A percentile compares a stretch with the other conserved stretches of the same genome.
phyloP scores from a whole-genome alignment of 768 basidiomycete species.

The Auriscalpium vulgare region DNA sequence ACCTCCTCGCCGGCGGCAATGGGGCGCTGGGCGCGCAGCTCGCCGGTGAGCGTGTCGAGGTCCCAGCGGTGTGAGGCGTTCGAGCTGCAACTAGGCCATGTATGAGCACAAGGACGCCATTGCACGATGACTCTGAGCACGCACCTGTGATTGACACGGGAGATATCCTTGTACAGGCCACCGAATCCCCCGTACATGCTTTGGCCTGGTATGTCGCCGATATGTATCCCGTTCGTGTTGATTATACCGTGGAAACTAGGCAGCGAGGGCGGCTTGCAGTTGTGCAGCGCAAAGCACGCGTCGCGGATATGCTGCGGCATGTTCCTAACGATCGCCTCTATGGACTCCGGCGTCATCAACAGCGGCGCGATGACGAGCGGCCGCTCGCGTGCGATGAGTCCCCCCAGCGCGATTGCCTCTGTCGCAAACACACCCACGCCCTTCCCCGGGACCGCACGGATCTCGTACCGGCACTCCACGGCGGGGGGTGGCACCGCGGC shows the following conservation, averaged over 20 bases:
- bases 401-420: slow-evolving; percentile 21
- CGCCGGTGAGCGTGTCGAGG: slow-evolving; percentile 21
- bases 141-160: slow-evolving; percentile 19
- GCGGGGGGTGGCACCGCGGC: no score
- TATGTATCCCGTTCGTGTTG: neutral
- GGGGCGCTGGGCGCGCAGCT: slow-evolving; percentile 21
- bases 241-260: slow-evolving; percentile 5
- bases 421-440: slow-evolving; percentile 29
- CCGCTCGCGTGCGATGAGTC: slow-evolving; percentile 30
- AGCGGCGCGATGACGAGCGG: slow-evolving; percentile 26
- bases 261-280: neutral
- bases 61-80: slow-evolving; percentile 18
- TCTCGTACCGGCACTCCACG: neutral
- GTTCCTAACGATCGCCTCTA: neutral
- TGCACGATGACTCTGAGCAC: neutral
- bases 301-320: neutral
- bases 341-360: slow-evolving; percentile 1
- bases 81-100: slow-evolving; percentile 14
- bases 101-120: slow-evolving; percentile 12
- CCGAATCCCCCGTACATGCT: no score
- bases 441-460: slow-evolving; percentile 8
- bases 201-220: no score
- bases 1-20: slow-evolving; percentile 29
- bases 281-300: neutral
- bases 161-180: slow-evolving; percentile 8